Evolutionary conservation across 768 basidiomycete genomes (phyloP), one percentile per base, ranked within the genome.

Genomic region (Clitopilus passeckerianus): DNA sequence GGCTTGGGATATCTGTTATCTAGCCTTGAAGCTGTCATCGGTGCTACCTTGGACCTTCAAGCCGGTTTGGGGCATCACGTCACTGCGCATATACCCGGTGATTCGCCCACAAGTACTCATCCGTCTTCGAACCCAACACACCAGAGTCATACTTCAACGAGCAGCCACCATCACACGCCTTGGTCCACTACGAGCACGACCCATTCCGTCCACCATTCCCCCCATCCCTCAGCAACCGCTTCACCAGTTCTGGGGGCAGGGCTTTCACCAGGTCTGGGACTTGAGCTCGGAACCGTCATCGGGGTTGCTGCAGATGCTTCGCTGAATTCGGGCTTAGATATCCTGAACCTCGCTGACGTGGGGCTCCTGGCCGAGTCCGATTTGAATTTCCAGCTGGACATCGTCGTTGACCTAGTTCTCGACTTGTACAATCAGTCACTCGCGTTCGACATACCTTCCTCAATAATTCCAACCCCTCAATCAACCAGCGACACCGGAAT

Each of bases 11-110:
- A 37, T 15, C 30, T 71, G 1, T 37, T 57, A 8, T 43, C 59
- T 6, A 59, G 64, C n/a, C 50, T 71, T 52, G 41, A 66, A 1
- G 53, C 57, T 2, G 63, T 72, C 43, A 52, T 68, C 33, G 56
- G 61, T 22, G 57, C 63, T 27, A 59, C 56, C 20, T 44, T 63
- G 41, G 59, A n/a, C 20, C 41, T 64, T 9, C 61, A 64, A 24
- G 35, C 58, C 9, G 64, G 66, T 63, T 64, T 64, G 18, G 44
- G 37, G 53, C 37, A 4, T 20, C 61, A 67, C 4, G 3, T 30
- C 24, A 58, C 56, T 10, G 53, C 62, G 23, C 46, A 52, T 12
- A 50, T 55, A 34, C 53, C 60, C 7, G 24, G 27, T 30, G 3
- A 30, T 7, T 30, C 27, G 15, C 12, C 37, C 15, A 14, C 12